phyloP scores from a whole-genome alignment of 306 rosid species.

The Mimosa pudica region DNA sequence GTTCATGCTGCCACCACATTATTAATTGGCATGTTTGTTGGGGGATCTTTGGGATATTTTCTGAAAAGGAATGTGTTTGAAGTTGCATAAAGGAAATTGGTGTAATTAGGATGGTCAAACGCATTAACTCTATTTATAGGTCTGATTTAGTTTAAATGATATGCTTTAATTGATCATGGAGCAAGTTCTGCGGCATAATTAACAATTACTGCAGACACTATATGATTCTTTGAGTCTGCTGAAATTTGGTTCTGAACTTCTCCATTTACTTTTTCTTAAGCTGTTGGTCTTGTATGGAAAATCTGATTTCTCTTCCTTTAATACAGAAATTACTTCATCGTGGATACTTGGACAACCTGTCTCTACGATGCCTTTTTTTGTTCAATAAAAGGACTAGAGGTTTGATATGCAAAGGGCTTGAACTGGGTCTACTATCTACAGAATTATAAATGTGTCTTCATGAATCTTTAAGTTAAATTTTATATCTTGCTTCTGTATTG shows the following conservation, averaged over 20 bases:
- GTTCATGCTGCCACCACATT: neutral
- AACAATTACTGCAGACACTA: slow-evolving; percentile 11
- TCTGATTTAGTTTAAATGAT: slow-evolving; percentile 5
- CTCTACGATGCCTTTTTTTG: slow-evolving; percentile 22
- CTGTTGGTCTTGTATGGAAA: slow-evolving; percentile 17
- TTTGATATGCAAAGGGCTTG: slow-evolving; percentile 2
- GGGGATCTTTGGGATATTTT: slow-evolving; percentile 20
- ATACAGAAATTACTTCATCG: slow-evolving; percentile 10
- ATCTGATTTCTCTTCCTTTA: slow-evolving; percentile 6
- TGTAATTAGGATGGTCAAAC: slow-evolving; percentile 2
- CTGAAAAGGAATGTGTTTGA: slow-evolving; percentile 7
- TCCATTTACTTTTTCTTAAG: slow-evolving; percentile 11
- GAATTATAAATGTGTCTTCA: slow-evolving; percentile 6
- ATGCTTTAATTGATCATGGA: slow-evolving; percentile 10
- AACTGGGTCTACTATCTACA: slow-evolving; percentile 1
- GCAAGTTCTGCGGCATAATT: neutral
- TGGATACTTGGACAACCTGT: slow-evolving; percentile 8
- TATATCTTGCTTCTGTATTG: slow-evolving; percentile 18
- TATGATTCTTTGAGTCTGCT: slow-evolving; percentile 11
- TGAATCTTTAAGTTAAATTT: slow-evolving; percentile 7
- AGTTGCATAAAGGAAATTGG: slow-evolving; percentile 1
- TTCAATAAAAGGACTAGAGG: neutral
- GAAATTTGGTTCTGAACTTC: slow-evolving; percentile 7
- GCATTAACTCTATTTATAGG: neutral
- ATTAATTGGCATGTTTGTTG: slow-evolving; percentile 10